Conservation (phyloP, 208 protist species). For the Spongospora subterranea region DNA sequence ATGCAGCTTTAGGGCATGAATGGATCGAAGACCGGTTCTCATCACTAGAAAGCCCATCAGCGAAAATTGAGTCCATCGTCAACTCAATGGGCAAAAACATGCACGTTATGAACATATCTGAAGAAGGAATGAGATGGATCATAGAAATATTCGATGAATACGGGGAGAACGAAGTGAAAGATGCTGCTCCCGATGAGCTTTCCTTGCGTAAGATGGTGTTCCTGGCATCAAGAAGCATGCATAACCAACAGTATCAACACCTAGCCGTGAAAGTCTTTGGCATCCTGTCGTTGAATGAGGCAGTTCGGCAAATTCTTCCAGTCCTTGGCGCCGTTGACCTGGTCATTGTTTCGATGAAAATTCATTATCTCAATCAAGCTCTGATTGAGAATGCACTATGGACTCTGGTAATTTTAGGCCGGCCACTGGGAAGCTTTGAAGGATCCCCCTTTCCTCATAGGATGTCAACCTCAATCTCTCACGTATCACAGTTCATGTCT, state of each 20-base stretch:
- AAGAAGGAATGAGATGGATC: slow-evolving; percentile 30
- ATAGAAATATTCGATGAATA: slow-evolving; percentile 18
- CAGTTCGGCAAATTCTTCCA: neutral
- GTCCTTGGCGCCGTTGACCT: slow-evolving; percentile 16
- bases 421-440: slow-evolving; percentile 16
- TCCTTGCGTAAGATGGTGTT: neutral
- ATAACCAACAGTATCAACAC: neutral
- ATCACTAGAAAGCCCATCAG: neutral
- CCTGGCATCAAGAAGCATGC: neutral
- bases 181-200: neutral
- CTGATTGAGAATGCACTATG: slow-evolving; percentile 22
- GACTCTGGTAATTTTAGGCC: slow-evolving; percentile 31
- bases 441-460: neutral
- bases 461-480: neutral
- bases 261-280: slow-evolving; percentile 28
- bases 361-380: neutral
- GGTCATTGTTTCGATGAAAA: neutral
- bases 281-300: slow-evolving; percentile 41
- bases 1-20: neutral
- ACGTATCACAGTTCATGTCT: neutral
- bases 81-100: neutral
- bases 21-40: neutral
- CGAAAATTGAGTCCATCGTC: neutral
- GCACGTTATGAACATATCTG: neutral
- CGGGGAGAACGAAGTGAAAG: neutral